phyloP scores from a whole-genome alignment of 2,329 filamentous ascomycete species.

The Metarhizium guizhouense region DNA sequence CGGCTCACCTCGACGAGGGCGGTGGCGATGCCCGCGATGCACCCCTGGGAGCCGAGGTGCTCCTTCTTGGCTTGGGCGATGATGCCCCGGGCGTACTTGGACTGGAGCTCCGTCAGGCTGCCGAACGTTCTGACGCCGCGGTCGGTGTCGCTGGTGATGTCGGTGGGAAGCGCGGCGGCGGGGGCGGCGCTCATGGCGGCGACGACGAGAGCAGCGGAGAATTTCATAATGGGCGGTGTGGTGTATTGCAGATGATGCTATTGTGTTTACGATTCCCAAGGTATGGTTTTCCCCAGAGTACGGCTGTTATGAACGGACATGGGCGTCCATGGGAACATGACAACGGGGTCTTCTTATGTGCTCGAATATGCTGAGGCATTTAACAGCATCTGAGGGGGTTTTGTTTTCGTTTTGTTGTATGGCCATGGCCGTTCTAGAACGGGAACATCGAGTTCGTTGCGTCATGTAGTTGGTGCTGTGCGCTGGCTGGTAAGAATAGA shows the following conservation, averaged over 20 bases:
- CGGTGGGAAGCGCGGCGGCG: neutral
- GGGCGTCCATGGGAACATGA: too few species aligned
- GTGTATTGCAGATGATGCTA: neutral
- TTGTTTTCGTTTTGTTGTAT: neutral
- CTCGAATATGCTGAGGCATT: neutral
- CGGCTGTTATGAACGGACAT: too few species aligned
- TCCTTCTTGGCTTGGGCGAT: neutral
- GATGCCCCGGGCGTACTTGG: neutral
- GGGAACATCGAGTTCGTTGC: neutral
- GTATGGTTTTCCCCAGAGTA: too few species aligned
- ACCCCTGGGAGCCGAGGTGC: slow-evolving; percentile 6
- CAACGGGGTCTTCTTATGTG: neutral
- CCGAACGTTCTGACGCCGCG: neutral
- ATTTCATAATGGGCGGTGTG: neutral
- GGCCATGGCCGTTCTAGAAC: neutral
- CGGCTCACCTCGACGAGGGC: slow-evolving; percentile 11
- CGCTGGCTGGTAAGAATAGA: neutral
- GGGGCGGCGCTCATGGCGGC: neutral
- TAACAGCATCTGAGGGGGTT: neutral
- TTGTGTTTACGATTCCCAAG: neutral
- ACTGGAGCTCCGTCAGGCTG: neutral
- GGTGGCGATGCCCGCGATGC: slow-evolving; percentile 11
- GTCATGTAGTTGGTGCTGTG: neutral
- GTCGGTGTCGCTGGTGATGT: neutral
- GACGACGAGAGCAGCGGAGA: neutral